Evolutionary conservation across 768 basidiomycete genomes (phyloP).

Genomic region (Naganishia vaughanmartiniae): DNA sequence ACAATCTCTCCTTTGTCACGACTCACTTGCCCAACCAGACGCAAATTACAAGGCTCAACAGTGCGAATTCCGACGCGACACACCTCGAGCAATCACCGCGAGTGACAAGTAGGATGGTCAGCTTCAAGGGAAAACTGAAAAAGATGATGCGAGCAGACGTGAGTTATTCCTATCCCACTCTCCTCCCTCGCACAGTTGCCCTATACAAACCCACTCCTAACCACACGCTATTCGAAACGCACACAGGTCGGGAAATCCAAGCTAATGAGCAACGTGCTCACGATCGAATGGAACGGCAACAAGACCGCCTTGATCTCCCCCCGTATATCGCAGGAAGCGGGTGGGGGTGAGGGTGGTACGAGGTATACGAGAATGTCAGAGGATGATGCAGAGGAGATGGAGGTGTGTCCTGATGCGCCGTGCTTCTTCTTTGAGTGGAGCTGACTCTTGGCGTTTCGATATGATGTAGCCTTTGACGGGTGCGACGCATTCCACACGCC

Average conservation of each 20-base stretch:
- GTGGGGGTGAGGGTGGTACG: not conserved
- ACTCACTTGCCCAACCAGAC: too few relatives aligned
- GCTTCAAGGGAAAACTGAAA: conserved; percentile 16
- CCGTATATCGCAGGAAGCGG: conserved; percentile 1
- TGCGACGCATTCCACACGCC: not conserved
- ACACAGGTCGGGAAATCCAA: conserved; percentile 2
- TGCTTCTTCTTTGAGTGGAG: not conserved
- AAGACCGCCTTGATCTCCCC: conserved; percentile 7
- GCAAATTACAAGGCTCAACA: not conserved
- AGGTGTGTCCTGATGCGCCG: not conserved
- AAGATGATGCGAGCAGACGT: conserved; percentile 1
- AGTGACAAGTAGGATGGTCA: not conserved
- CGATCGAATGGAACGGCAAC: conserved; percentile 24
- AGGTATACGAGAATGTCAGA: not conserved
- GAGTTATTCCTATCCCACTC: not conserved
- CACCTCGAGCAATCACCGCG: not conserved
- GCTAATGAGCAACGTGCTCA: conserved; percentile 18
- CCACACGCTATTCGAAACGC: not conserved
- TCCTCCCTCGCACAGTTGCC: too few relatives aligned
- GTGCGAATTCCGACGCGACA: not conserved
- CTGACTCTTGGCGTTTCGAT: not conserved
- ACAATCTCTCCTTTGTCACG: too few relatives aligned
- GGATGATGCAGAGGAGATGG: conserved; percentile 1
- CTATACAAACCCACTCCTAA: not conserved
- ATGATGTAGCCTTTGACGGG: not conserved